phyloP scores from a whole-genome alignment of 2,329 filamentous ascomycete species.

The Calonectria henricotiae region DNA sequence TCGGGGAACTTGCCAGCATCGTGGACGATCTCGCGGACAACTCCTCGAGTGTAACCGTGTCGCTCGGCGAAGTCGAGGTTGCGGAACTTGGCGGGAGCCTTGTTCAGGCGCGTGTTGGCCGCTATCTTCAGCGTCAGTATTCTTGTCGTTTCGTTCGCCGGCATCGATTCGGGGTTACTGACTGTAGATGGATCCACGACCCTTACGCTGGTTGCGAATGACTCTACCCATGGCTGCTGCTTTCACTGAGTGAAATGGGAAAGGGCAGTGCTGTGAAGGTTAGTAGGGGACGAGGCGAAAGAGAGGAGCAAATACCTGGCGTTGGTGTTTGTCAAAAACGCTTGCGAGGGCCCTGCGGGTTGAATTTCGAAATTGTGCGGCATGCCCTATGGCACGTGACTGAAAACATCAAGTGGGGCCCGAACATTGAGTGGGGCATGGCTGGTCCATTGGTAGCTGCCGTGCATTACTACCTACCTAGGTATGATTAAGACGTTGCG shows the following conservation, averaged over 20 bases:
- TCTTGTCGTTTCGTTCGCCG: constrained; percentile 47
- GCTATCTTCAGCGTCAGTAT: constrained; percentile 66
- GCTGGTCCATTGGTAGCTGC: too few species aligned
- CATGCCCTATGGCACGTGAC: too few species aligned
- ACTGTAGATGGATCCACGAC: constrained; percentile 74
- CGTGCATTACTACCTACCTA: too few species aligned
- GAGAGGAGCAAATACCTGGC: constrained; percentile 57
- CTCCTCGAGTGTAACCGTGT: constrained; percentile 97
- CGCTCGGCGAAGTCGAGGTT: constrained; percentile 96
- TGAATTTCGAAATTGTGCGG: too few species aligned
- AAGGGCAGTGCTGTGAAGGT: constrained; percentile 56
- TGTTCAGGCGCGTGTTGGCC: constrained; percentile 92
- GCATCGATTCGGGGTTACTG: constrained; percentile 56
- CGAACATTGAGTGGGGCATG: too few species aligned
- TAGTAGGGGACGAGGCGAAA: constrained; percentile 53
- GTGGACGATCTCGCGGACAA: constrained; percentile 99
- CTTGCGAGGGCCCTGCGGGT: too few species aligned
- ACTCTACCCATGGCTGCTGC: constrained; percentile 70
- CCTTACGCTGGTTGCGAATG: constrained; percentile 79
- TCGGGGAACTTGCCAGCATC: constrained; percentile 79
- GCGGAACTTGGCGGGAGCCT: constrained; percentile 89
- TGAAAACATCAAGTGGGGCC: too few species aligned
- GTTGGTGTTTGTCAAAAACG: too few species aligned
- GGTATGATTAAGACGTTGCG: too few species aligned
- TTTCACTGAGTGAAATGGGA: constrained; percentile 55